Conservation (phyloP, 441 rosid species). For the Aleurites moluccanus region DNA sequence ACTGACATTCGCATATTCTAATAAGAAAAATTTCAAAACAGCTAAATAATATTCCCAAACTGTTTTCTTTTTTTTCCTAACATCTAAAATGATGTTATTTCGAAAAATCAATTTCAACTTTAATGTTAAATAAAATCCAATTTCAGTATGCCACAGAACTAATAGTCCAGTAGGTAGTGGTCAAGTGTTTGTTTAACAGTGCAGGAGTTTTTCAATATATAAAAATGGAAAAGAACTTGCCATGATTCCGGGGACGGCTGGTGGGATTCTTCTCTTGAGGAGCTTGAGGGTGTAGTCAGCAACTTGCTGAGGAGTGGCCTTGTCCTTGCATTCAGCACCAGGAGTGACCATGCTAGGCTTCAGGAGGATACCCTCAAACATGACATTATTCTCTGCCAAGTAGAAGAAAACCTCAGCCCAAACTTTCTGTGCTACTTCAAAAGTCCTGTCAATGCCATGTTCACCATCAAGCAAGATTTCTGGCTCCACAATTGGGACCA, state of each 20-base stretch:
- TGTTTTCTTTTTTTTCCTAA: too few species aligned
- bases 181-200: too few species aligned
- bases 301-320: conserved; percentile 72
- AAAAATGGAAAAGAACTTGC: conserved; percentile 35
- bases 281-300: conserved; percentile 90
- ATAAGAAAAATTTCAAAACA: too few species aligned
- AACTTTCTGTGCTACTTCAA: conserved; percentile 81
- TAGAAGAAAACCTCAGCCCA: conserved; percentile 98
- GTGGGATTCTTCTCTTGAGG: conserved; percentile 75
- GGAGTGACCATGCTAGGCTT: conserved; percentile 99
- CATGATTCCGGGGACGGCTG: conserved; percentile 90
- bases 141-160: too few species aligned
- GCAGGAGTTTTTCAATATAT: background rate
- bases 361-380: conserved; percentile 88
- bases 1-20: too few species aligned
- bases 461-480: conserved; percentile 94
- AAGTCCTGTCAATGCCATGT: conserved; percentile 77
- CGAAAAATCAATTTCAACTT: too few species aligned
- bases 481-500: conserved; percentile 97
- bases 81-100: too few species aligned
- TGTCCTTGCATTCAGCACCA: conserved; percentile 85
- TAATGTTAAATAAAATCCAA: too few species aligned
- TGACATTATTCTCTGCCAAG: conserved; percentile 81
- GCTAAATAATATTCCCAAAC: background rate
- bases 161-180: too few species aligned